Base-by-base conservation (phyloP, 805 yeast species). In the Cyberlindnera maclurae region DNA sequence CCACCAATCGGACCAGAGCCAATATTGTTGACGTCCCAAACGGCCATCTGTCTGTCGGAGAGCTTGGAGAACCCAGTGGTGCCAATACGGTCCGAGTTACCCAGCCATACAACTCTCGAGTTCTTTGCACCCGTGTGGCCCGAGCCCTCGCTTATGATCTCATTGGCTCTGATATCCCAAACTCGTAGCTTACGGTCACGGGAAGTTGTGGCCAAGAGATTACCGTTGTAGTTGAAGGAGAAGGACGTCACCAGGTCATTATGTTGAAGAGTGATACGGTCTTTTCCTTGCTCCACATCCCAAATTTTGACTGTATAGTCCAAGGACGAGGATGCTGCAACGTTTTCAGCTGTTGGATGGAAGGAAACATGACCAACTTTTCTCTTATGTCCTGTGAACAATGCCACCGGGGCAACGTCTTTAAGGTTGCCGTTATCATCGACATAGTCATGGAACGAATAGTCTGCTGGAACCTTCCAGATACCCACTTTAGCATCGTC, bases 41-140 rank as follows among this genome's bases (percentile, higher is more conserved):
- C 69, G 52, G 93, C 98, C 43, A 90, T 68, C 64, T 93, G 97
- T 59, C 99, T 86, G 57, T 93, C 97, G 33, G 95, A 84, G 49
- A 85, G 71, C 54, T 83, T 77, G 20, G 95, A 86, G 60, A 93
- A 93, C 2, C 99, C 99, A 8, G 98, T 89, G 29, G 98, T 90
- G 36, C 80, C 82, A 28, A 93, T 65, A 51, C 97, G 74, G 55
- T 89, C 82, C 33, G 82, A 66, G 53, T 85, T 77, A 27, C 97
- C 97, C 44, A 90, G 65, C 97, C 98, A 93, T 12, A 75, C 77
- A 29, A 86, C 82, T 59, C 97, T 77, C 16, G 89, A 74, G 26
- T 85, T 79, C 60, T 93, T 93, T 27, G 97, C 96, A 44, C 97
- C 97, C 3, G 82, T 66, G 58, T 93, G 98, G 13, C 95, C 95